These are phyloP conservation scores for Seiridium unicorne DNA, from an alignment of 2,329 filamentous ascomycete species.

Conservation along the genomic window DNA sequence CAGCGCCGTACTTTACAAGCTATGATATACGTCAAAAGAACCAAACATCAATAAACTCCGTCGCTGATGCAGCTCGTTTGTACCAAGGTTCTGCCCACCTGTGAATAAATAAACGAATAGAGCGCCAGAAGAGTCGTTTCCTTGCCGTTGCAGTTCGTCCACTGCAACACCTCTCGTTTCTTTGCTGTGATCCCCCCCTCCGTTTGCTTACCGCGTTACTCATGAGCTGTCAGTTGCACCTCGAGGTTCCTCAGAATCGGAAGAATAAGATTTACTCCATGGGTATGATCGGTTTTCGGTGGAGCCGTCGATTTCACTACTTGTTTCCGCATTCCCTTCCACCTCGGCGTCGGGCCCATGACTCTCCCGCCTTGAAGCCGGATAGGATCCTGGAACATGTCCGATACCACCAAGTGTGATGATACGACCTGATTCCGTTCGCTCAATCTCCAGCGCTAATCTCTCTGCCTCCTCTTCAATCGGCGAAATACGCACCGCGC, in stretches of 20 bases:
- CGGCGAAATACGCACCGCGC: background rate
- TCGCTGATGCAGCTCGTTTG: slow-evolving; percentile 9
- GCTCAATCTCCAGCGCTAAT: slow-evolving; percentile 7
- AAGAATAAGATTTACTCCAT: background rate
- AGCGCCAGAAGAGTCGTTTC: background rate
- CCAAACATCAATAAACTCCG: slow-evolving; percentile 4
- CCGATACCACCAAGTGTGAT: background rate
- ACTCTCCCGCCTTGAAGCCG: background rate
- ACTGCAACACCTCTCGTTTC: background rate
- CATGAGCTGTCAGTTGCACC: background rate
- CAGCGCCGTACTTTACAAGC: background rate
- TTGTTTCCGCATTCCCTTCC: too few species aligned
- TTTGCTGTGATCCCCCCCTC: background rate
- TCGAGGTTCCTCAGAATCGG: background rate
- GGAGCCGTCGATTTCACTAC: too few species aligned
- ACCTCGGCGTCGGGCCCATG: too few species aligned
- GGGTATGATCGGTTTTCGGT: too few species aligned
- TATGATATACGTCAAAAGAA: background rate
- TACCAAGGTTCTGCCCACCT: background rate
- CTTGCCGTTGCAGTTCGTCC: background rate
- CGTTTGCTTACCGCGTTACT: background rate
- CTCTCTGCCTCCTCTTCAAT: slow-evolving; percentile 6
- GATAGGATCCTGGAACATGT: background rate
- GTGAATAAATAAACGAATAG: background rate
- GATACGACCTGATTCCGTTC: slow-evolving; percentile 3